Base-by-base conservation (phyloP, 1,284 basidiomycete species). In the Sporisorium reilianum region DNA sequence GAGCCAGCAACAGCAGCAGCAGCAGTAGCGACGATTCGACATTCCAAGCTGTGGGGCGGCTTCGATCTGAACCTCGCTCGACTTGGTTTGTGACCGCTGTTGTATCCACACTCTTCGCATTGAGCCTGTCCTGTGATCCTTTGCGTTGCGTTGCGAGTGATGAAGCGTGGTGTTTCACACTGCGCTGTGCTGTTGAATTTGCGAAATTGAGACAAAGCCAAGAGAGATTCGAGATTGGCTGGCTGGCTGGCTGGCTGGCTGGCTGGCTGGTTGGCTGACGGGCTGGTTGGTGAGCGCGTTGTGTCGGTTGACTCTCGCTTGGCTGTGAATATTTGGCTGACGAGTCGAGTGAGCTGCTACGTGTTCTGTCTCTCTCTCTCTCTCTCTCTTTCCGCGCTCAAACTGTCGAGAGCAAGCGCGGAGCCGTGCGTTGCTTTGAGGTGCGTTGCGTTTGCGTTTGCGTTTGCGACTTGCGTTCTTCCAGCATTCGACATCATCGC, bases 371-470 rank as follows among this genome's bases (percentile, higher is more conserved):
- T 6, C 44, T 42, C 45, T n/a, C 30, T 20, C 32, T 41, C 49
- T n/a, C n/a, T n/a, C n/a, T n/a, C n/a, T n/a, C n/a, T n/a, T n/a
- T n/a, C n/a, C n/a, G n/a, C n/a, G n/a, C n/a, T n/a, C n/a, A n/a
- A n/a, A n/a, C n/a, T n/a, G n/a, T n/a, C n/a, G n/a, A n/a, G n/a
- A n/a, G n/a, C 41, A 20, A 41, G 34, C 59, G 55, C 60, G 52
- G 66, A 59, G 55, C 67, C 61, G 66, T 69, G 60, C 56, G 50
- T 53, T 48, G 51, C 52, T 16, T 34, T 25, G 49, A 9, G 36
- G 22, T 56, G 45, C 45, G 38, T 30, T 55, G 32, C 36, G 34
- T 11, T 28, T 34, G 18, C 28, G 32, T 11, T 9, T 34, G 10
- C n/a, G n/a, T 34, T 11, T 34, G 34, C 18, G 38, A 36, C 34